A percentile compares a stretch with the other conserved stretches of the same genome.
These are phyloP conservation scores for Wickerhamiella brachini DNA, from an alignment of 805 yeast genomes.

Conservation along the genomic window DNA sequence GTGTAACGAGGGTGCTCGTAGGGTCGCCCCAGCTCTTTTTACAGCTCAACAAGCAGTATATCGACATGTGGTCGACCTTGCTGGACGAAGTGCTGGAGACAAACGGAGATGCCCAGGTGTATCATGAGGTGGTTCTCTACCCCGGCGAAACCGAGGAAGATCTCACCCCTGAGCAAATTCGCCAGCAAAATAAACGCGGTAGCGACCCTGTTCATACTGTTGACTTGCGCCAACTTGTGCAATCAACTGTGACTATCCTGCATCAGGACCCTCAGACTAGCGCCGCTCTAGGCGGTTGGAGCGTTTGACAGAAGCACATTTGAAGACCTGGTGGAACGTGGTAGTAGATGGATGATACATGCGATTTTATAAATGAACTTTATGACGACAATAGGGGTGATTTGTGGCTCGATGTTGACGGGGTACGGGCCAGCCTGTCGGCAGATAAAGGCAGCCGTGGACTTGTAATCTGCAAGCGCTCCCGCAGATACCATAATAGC, in stretches of 20 bases:
- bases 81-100: slow-evolving; percentile 66
- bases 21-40: slow-evolving; percentile 8
- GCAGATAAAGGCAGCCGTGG: neutral
- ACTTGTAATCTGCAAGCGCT: neutral
- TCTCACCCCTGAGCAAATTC: slow-evolving; percentile 15
- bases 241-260: slow-evolving; percentile 11
- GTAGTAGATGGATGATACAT: no score
- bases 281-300: neutral
- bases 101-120: slow-evolving; percentile 33
- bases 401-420: neutral
- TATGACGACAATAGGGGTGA: neutral
- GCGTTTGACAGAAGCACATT: no score
- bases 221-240: slow-evolving; percentile 34
- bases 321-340: no score
- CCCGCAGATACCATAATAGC: slow-evolving; percentile 14
- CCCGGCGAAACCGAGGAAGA: slow-evolving; percentile 14
- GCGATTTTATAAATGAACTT: neutral
- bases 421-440: neutral
- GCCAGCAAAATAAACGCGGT: slow-evolving; percentile 25
- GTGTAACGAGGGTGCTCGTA: slow-evolving; percentile 19
- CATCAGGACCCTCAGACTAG: slow-evolving; percentile 1
- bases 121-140: slow-evolving; percentile 9
- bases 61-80: slow-evolving; percentile 37
- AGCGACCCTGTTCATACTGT: slow-evolving; percentile 43
- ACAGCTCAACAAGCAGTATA: slow-evolving; percentile 13